Conservation (phyloP, 441 rosid genomes). For the Metrosideros polymorpha region DNA sequence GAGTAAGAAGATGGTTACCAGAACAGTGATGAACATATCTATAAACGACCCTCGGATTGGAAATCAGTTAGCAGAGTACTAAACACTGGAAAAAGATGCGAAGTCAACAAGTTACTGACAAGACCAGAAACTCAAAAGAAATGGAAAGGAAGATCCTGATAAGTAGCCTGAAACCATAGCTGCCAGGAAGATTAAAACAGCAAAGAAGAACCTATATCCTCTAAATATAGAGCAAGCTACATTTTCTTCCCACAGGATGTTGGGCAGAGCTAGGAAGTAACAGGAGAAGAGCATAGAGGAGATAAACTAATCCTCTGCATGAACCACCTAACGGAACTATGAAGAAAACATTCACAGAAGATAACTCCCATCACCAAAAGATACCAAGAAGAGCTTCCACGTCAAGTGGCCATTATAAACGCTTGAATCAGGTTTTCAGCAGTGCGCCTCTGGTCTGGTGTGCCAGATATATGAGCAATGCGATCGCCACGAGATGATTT, state of each 20-base stretch:
- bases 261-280: slow-evolving; percentile 28
- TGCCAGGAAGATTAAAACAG: slow-evolving; percentile 17
- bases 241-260: slow-evolving; percentile 25
- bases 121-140: slow-evolving; percentile 20
- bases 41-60: slow-evolving; percentile 13
- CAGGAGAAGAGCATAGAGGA: slow-evolving; percentile 27
- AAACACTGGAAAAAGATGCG: slow-evolving; percentile 27
- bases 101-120: slow-evolving; percentile 15
- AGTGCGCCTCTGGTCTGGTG: slow-evolving; percentile 78
- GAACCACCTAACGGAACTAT: slow-evolving; percentile 17
- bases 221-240: slow-evolving; percentile 21
- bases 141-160: slow-evolving; percentile 57
- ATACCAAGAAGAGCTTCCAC: not conserved
- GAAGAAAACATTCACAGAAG: slow-evolving; percentile 17
- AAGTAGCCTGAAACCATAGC: slow-evolving; percentile 36
- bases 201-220: slow-evolving; percentile 25
- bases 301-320: slow-evolving; percentile 19
- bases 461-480: slow-evolving; percentile 79
- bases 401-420: slow-evolving; percentile 84
- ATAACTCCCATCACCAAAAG: slow-evolving; percentile 30
- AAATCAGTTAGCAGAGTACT: slow-evolving; percentile 16
- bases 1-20: slow-evolving; percentile 19
- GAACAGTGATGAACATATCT: slow-evolving; percentile 17
- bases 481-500: slow-evolving; percentile 75
- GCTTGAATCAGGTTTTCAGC: slow-evolving; percentile 98